Conservation (phyloP, 1,139 yeast species). For the Geotrichum reessii region DNA sequence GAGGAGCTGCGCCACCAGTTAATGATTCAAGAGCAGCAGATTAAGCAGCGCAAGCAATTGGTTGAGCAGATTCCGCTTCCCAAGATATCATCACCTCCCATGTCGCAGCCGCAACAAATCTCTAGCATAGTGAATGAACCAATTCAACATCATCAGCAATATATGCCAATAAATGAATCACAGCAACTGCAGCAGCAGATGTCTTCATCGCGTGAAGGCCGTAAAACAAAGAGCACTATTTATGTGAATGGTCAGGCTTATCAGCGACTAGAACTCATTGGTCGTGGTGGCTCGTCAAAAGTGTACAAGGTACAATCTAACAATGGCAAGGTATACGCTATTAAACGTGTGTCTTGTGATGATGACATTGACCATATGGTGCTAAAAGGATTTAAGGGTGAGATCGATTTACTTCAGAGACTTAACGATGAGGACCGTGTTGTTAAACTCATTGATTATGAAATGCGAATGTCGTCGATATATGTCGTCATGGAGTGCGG, state of each 20-base stretch:
- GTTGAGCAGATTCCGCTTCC: background rate
- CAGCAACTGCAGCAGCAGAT: conserved; percentile 18
- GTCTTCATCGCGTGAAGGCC: conserved; percentile 1
- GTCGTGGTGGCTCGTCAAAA: conserved; percentile 90
- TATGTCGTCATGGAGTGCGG: conserved; percentile 92
- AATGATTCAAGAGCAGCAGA: conserved; percentile 10
- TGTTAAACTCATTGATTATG: conserved; percentile 70
- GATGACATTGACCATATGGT: conserved; percentile 68
- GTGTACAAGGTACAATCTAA: conserved; percentile 73
- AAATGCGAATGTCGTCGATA: conserved; percentile 58
- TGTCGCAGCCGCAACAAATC: background rate
- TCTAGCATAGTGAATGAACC: conserved; percentile 7
- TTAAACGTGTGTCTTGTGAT: conserved; percentile 76
- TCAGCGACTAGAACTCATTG: conserved; percentile 72
- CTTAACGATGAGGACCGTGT: conserved; percentile 64
- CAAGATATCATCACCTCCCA: background rate
- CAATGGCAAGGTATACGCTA: conserved; percentile 57
- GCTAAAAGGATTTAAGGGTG: conserved; percentile 78
- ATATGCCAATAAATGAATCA: conserved; percentile 3
- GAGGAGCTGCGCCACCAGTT: conserved; percentile 15
- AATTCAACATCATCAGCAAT: conserved; percentile 14
- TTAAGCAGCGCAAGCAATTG: background rate
- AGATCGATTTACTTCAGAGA: conserved; percentile 65
- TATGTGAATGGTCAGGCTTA: conserved; percentile 57
- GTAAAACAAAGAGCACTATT: conserved; percentile 29